These are phyloP conservation scores for Millerago galiae DNA, from an alignment of 805 yeast species.

Conservation along the genomic window DNA sequence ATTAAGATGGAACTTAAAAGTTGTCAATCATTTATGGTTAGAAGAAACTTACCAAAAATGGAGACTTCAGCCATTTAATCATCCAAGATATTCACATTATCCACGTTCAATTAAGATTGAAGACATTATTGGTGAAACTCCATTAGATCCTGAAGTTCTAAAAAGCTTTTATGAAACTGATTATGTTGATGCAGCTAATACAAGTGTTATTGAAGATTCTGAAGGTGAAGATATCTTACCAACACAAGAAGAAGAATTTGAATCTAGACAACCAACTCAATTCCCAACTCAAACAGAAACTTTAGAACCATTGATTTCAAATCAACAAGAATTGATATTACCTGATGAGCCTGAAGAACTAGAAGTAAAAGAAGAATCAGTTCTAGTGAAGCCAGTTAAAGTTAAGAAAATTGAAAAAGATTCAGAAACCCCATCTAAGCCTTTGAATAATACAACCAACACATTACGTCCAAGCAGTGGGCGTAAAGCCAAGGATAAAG, in stretches of 20 bases:
- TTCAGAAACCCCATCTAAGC: conserved; percentile 4
- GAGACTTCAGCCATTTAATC: conserved; percentile 41
- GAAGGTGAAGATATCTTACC: conserved; percentile 10
- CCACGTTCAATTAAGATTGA: conserved; percentile 37
- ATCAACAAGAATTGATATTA: not conserved
- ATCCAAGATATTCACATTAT: conserved; percentile 42
- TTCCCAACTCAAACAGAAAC: not conserved
- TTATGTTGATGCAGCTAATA: conserved; percentile 11
- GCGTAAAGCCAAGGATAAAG: conserved; percentile 60
- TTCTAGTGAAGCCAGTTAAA: conserved; percentile 4
- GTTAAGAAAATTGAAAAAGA: not conserved
- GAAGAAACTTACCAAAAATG: conserved; percentile 71
- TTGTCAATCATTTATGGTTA: conserved; percentile 82
- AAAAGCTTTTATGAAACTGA: conserved; percentile 31
- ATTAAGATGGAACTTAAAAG: conserved; percentile 53
- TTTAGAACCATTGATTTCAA: not conserved
- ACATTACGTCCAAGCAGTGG: conserved; percentile 21
- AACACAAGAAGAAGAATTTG: not conserved
- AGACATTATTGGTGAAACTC: conserved; percentile 47
- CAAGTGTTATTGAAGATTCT: conserved; percentile 20
- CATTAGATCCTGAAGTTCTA: conserved; percentile 36
- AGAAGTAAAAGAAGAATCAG: not conserved
- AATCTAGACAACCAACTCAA: not conserved
- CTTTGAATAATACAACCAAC: not conserved
- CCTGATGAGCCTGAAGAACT: not conserved